Evolutionary conservation across 1,284 basidiomycete species (phyloP).

Genomic region (Moesziomyces sp.): DNA sequence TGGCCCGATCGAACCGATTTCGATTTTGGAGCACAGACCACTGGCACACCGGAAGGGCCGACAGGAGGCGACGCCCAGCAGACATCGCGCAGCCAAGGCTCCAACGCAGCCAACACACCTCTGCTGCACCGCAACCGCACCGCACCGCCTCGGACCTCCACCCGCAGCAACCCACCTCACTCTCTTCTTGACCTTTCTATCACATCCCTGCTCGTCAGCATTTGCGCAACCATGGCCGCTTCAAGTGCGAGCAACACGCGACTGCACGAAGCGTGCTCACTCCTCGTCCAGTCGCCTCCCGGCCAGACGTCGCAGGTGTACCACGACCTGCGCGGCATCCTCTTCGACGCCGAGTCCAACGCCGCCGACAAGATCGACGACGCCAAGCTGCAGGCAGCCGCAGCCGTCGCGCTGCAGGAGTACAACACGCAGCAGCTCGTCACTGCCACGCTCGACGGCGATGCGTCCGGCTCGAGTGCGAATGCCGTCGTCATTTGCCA

Average conservation of each 20-base stretch:
- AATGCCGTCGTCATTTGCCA: constrained; percentile 39
- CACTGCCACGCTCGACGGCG: constrained; percentile 21
- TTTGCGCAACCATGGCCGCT: constrained; percentile 10
- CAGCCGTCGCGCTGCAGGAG: constrained; percentile 36
- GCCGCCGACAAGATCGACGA: constrained; percentile 32
- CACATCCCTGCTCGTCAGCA: background rate
- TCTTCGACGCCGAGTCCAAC: constrained; percentile 41
- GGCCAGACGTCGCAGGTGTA: constrained; percentile 56
- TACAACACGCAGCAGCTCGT: constrained; percentile 57
- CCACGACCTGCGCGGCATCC: constrained; percentile 53
- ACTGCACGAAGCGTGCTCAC: constrained; percentile 27
- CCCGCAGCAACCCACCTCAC: background rate
- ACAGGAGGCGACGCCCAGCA: background rate
- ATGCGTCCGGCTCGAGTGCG: background rate
- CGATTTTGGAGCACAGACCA: constrained; percentile 30
- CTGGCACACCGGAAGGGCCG: background rate
- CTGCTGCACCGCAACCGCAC: too few relatives aligned
- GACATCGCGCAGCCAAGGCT: too few relatives aligned
- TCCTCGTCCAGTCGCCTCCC: constrained; percentile 53
- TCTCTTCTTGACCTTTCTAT: constrained; percentile 1
- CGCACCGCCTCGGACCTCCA: too few relatives aligned
- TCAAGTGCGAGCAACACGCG: constrained; percentile 9
- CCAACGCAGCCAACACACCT: too few relatives aligned
- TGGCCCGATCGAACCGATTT: background rate
- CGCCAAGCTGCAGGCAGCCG: constrained; percentile 29